These are phyloP conservation scores for Betula pendula DNA, from an alignment of 306 rosid species.

Conservation along the genomic window DNA sequence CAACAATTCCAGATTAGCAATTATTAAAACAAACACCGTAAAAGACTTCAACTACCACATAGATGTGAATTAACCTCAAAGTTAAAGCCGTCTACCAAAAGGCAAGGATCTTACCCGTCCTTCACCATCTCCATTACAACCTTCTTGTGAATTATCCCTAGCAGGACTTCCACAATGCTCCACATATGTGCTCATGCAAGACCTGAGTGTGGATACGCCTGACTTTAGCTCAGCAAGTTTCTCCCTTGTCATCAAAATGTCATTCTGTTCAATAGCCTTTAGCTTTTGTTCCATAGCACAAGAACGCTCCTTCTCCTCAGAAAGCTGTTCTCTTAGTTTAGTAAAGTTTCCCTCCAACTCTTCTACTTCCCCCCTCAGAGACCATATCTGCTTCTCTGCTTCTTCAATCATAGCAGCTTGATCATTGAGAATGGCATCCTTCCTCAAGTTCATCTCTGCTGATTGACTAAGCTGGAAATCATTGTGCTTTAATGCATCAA, in stretches of 20 bases:
- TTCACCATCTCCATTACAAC: conserved; percentile 41
- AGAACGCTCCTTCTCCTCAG: conserved; percentile 58
- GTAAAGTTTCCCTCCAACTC: conserved; percentile 52
- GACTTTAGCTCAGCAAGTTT: conserved; percentile 66
- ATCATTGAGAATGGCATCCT: conserved; percentile 52
- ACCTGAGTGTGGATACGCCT: conserved; percentile 69
- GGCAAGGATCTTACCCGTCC: conserved; percentile 62
- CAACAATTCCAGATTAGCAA: conserved; percentile 50
- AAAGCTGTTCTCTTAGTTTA: conserved; percentile 51
- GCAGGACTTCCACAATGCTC: conserved; percentile 45
- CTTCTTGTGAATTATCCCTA: conserved; percentile 38
- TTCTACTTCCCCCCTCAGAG: conserved; percentile 37
- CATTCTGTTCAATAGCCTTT: conserved; percentile 54
- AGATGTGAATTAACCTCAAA: conserved; percentile 36
- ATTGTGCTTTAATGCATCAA: conserved; percentile 49
- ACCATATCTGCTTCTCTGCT: conserved; percentile 44
- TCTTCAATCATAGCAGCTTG: conserved; percentile 52
- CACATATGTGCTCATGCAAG: conserved; percentile 61
- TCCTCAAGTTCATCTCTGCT: conserved; percentile 47
- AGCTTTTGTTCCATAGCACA: conserved; percentile 55
- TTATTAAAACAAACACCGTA: conserved; percentile 33
- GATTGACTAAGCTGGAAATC: conserved; percentile 50
- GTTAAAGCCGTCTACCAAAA: conserved; percentile 37
- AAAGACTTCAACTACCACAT: conserved; percentile 35
- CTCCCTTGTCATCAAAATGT: conserved; percentile 66